Base-by-base conservation (phyloP, 306 rosid species). In the Herpetospermum pedunculosum region DNA sequence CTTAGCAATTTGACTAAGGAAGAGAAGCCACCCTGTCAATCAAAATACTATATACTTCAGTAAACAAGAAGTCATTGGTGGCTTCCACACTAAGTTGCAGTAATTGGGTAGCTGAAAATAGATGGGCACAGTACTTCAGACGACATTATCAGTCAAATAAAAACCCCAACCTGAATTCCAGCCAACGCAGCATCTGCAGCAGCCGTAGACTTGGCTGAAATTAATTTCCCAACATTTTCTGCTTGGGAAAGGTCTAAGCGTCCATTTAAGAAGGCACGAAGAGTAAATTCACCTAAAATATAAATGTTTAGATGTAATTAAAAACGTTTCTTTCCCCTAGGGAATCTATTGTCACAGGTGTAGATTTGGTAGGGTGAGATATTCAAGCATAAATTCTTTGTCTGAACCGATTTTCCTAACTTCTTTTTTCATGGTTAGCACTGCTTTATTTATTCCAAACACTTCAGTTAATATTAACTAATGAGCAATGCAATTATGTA, bases 131-230 rank as follows among this genome's bases (percentile, higher is more conserved):
- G 7, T 26, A 5, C 41, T 26, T 50, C 5, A 58, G 12, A 43
- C 54, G 19, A 16, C 70, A 26, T 50, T 26, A 76, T 68, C 73
- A 57, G 15, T 73, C 58, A 14, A 77, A 23, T 69, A 32, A 76
- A 63, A 38, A 21, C 46, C 48, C 75, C 48, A 72, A 57, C 98
- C 97, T 90, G 98, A 43, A 94, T 94, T 79, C 91, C 89, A 2
- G 89, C 92, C 43, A 94, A 83, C n/a, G 98, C 98, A 58, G 96
- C 87, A 84, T 94, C 95, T 0, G 97, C 96, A n/a, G 96, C 92
- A 59, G 97, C 96, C 73, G 80, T 85, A 37, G 96, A 89, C 77
- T 91, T 91, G 34, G 98, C 92, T 0, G 87, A 70, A 23, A 91
- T 80, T 60, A 94, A 70, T 35, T 70, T 89, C 9, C 79, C 96